Evolutionary conservation across 345 rosid genomes (phyloP).

Genomic region (Citrus australasica): DNA sequence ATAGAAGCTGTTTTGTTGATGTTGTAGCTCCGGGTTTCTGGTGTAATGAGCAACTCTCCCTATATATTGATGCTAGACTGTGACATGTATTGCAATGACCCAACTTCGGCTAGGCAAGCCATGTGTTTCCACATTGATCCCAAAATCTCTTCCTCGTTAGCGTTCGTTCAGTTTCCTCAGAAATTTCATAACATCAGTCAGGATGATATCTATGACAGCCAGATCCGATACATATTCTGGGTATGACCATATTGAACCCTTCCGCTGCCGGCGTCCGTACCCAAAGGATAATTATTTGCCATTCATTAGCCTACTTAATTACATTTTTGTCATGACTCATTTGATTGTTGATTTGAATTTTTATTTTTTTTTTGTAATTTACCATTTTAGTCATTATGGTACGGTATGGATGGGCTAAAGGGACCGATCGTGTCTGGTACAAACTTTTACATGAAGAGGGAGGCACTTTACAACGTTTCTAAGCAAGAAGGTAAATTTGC

Average conservation of each 20-base stretch:
- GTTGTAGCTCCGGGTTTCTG: constrained; percentile 51
- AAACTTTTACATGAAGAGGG: constrained; percentile 44
- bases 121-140: constrained; percentile 46
- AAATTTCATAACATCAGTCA: constrained; percentile 28
- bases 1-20: background rate
- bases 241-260: constrained; percentile 13
- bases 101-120: constrained; percentile 41
- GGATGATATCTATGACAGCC: constrained; percentile 43
- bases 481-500: constrained; percentile 6
- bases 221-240: constrained; percentile 21
- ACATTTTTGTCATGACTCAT: background rate
- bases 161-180: constrained; percentile 48
- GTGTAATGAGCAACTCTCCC: constrained; percentile 40
- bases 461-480: constrained; percentile 15
- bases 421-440: constrained; percentile 43
- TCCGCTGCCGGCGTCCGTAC: no score
- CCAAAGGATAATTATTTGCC: no score
- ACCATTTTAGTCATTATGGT: constrained; percentile 9
- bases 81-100: constrained; percentile 53
- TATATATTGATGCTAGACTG: constrained; percentile 41
- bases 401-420: constrained; percentile 32
- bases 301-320: background rate
- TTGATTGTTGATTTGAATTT: background rate
- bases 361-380: no score
- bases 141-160: constrained; percentile 19